Conservation (phyloP, 2,329 filamentous ascomycete species). For the Chrysosporium keratinophilum region DNA sequence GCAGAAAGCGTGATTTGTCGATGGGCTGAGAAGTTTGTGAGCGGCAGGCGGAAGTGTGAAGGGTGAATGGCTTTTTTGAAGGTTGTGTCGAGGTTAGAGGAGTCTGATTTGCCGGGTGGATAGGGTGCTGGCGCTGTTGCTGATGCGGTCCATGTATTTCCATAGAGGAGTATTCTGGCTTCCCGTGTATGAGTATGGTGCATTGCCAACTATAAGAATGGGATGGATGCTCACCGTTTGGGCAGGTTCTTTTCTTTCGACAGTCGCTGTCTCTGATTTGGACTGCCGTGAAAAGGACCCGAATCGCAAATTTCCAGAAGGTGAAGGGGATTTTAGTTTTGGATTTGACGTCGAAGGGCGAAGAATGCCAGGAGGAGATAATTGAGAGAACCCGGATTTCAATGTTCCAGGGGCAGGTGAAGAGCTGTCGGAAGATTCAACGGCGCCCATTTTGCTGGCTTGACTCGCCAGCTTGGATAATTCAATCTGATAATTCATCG, state of each 20-base stretch:
- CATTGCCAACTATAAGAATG: background rate
- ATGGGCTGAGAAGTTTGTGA: background rate
- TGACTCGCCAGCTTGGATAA: constrained; percentile 1
- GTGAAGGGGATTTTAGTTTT: background rate
- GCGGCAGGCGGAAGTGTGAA: background rate
- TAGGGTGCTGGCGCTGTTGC: constrained; percentile 7
- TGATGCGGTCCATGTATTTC: constrained; percentile 11
- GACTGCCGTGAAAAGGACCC: constrained; percentile 2
- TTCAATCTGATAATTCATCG: constrained; percentile 4
- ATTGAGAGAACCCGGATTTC: background rate
- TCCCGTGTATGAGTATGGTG: background rate
- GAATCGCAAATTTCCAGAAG: background rate
- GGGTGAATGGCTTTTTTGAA: background rate
- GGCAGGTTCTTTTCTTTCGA: background rate
- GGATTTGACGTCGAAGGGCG: background rate
- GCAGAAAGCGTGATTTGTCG: background rate
- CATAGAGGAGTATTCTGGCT: background rate
- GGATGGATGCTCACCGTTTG: background rate
- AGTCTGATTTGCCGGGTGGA: constrained; percentile 3
- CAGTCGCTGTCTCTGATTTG: background rate
- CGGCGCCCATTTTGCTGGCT: background rate
- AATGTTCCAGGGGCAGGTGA: background rate
- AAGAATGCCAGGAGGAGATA: constrained; percentile 6
- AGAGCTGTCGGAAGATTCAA: background rate
- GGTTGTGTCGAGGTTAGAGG: background rate